Conservation (phyloP, 1,284 basidiomycete species). For the Acaromyces ingoldii region DNA sequence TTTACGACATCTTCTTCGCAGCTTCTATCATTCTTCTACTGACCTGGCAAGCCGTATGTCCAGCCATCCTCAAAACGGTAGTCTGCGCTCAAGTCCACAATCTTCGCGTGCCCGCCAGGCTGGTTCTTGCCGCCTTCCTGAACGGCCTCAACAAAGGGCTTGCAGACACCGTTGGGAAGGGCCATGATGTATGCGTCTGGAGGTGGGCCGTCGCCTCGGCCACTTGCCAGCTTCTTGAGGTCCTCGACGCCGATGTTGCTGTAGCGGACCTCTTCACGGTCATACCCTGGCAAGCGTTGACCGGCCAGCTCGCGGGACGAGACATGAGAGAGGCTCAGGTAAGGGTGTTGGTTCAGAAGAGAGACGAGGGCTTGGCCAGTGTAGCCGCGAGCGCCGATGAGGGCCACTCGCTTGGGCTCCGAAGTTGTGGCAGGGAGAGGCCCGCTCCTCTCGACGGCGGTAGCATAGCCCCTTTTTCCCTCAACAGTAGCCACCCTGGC, state of each 20-base stretch:
- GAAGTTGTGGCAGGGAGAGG: constrained; percentile 58
- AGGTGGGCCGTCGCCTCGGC: constrained; percentile 40
- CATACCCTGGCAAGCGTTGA: constrained; percentile 72
- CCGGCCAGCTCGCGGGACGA: constrained; percentile 93
- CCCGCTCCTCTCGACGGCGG: constrained; percentile 54
- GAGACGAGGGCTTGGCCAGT: constrained; percentile 88
- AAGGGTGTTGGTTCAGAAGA: constrained; percentile 77
- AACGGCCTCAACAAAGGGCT: constrained; percentile 94
- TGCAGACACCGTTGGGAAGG: constrained; percentile 91
- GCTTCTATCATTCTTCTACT: constrained; percentile 54
- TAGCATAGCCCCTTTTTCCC: constrained; percentile 50
- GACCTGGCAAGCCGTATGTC: constrained; percentile 98
- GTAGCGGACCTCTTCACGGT: constrained; percentile 64
- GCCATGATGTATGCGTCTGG: constrained; percentile 68
- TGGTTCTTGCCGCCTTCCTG: constrained; percentile 64
- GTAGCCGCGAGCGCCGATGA: constrained; percentile 92
- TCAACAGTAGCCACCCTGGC: constrained; percentile 1
- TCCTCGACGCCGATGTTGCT: constrained; percentile 47
- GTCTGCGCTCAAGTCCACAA: constrained; percentile 92
- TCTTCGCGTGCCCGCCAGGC: constrained; percentile 60
- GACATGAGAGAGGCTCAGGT: constrained; percentile 84
- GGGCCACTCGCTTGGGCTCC: constrained; percentile 77
- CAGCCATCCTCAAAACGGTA: constrained; percentile 89
- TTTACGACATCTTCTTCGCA: constrained; percentile 1
- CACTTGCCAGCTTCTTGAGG: constrained; percentile 45